These are phyloP conservation scores for Murraya koenigii DNA, from an alignment of 345 rosid species.

Conservation along the genomic window DNA sequence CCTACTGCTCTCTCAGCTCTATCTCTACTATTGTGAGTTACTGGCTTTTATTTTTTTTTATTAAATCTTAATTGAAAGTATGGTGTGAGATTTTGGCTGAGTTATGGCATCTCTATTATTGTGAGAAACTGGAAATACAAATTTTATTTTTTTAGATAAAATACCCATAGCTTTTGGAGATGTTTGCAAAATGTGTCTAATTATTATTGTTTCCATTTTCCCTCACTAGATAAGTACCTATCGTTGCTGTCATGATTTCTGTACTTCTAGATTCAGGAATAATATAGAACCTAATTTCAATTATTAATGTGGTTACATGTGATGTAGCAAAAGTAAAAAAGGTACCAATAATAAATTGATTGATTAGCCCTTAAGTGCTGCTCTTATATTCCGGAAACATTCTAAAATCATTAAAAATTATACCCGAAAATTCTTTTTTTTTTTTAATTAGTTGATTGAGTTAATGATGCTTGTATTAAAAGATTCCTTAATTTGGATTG, in stretches of 20 bases:
- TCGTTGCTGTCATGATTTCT: neutral
- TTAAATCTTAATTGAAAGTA: no score
- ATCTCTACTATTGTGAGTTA: no score
- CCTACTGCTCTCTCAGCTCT: no score
- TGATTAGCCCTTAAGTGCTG: conserved; percentile 11
- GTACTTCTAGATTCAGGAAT: conserved; percentile 19
- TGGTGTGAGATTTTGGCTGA: no score
- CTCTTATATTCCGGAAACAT: conserved; percentile 26
- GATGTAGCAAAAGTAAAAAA: conserved; percentile 8
- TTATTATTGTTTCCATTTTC: neutral
- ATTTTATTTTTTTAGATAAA: no score
- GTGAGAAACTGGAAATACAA: no score
- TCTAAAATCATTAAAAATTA: conserved; percentile 26
- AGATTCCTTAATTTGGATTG: conserved; percentile 7
- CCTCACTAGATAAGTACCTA: neutral
- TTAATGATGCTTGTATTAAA: conserved; percentile 8
- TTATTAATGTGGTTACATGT: conserved; percentile 33
- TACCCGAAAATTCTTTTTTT: conserved; percentile 9
- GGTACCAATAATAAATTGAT: conserved; percentile 20
- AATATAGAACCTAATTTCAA: conserved; percentile 25
- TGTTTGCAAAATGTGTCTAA: neutral
- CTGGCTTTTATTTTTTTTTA: no score
- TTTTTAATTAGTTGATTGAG: conserved; percentile 8
- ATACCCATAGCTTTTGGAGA: neutral
- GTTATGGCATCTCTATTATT: no score